Percentiles rank a stretch among this genome's conserved stretches.
Conservation (phyloP, 2,329 filamentous ascomycete genomes). For the Exophiala sp. region DNA sequence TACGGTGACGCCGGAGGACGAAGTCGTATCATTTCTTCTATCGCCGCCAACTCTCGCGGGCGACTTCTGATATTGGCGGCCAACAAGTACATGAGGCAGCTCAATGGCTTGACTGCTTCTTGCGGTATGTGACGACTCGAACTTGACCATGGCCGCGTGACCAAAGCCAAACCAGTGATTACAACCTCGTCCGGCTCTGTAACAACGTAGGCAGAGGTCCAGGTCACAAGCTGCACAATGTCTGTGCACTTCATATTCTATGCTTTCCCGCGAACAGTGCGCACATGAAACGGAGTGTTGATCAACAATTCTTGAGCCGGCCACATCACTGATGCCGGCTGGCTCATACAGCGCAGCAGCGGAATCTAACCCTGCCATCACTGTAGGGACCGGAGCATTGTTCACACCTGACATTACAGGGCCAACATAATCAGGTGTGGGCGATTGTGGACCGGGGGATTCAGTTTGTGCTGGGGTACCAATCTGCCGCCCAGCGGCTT, state of each 20-base stretch:
- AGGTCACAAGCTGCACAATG: conserved; percentile 68
- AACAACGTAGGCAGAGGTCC: conserved; percentile 78
- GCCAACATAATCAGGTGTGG: conserved; percentile 4
- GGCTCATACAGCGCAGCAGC: conserved; percentile 22
- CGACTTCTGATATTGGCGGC: conserved; percentile 42
- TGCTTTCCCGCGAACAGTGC: conserved; percentile 65
- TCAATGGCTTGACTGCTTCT: conserved; percentile 44
- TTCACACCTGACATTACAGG: conserved; percentile 16
- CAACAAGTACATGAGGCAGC: conserved; percentile 52
- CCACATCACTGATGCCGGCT: not conserved
- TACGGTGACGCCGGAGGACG: conserved; percentile 54
- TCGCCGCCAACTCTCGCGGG: conserved; percentile 7
- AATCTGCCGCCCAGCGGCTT: conserved; percentile 15
- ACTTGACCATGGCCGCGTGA: conserved; percentile 64
- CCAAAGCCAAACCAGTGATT: conserved; percentile 87
- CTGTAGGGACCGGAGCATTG: conserved; percentile 28
- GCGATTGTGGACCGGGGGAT: conserved; percentile 10
- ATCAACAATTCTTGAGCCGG: conserved; percentile 12
- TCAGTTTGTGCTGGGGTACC: conserved; percentile 13
- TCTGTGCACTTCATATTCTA: conserved; percentile 84
- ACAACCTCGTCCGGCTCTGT: conserved; percentile 72
- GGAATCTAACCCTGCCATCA: conserved; percentile 25
- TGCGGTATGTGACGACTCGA: conserved; percentile 52
- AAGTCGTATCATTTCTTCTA: conserved; percentile 3
- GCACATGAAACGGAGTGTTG: conserved; percentile 75